phyloP scores from a whole-genome alignment of 768 basidiomycete species.

The Kwoniella dejecticola region DNA sequence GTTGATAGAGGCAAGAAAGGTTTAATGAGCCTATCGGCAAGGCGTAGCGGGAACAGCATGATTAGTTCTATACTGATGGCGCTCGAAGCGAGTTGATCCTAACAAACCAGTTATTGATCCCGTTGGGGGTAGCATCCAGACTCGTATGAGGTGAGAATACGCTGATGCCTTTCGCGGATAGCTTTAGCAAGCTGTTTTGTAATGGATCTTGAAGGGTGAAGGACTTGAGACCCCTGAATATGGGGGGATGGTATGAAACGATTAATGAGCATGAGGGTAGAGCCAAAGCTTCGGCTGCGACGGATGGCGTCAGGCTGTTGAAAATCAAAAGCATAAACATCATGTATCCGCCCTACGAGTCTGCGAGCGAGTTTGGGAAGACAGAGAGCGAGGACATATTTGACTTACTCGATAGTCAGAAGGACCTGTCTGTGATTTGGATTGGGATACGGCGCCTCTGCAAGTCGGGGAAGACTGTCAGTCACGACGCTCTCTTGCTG shows the following conservation, averaged over 20 bases:
- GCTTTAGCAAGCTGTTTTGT: conserved; percentile 75
- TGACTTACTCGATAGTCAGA: conserved; percentile 71
- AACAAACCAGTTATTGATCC: conserved; percentile 80
- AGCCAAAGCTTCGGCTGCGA: conserved; percentile 53
- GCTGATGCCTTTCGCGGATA: conserved; percentile 78
- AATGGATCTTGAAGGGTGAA: conserved; percentile 76
- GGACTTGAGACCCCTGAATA: conserved; percentile 69
- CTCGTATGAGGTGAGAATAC: conserved; percentile 87
- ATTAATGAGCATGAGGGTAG: conserved; percentile 46
- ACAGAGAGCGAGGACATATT: too few relatives aligned
- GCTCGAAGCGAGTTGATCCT: too few relatives aligned
- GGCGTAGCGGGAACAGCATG: background rate
- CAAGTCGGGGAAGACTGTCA: background rate
- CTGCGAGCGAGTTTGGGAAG: background rate
- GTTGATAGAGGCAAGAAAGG: conserved; percentile 32
- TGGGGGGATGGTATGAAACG: conserved; percentile 56
- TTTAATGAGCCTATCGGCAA: conserved; percentile 37
- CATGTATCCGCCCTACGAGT: too few relatives aligned
- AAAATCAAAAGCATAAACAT: too few relatives aligned
- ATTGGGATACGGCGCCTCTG: conserved; percentile 58
- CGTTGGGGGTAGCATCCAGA: conserved; percentile 77
- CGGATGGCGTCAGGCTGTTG: conserved; percentile 56
- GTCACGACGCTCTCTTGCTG: too few relatives aligned
- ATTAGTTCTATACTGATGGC: background rate
- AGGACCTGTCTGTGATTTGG: conserved; percentile 62